Conservation (phyloP, 139 green algal genomes). For the Coelastrella sp. region DNA sequence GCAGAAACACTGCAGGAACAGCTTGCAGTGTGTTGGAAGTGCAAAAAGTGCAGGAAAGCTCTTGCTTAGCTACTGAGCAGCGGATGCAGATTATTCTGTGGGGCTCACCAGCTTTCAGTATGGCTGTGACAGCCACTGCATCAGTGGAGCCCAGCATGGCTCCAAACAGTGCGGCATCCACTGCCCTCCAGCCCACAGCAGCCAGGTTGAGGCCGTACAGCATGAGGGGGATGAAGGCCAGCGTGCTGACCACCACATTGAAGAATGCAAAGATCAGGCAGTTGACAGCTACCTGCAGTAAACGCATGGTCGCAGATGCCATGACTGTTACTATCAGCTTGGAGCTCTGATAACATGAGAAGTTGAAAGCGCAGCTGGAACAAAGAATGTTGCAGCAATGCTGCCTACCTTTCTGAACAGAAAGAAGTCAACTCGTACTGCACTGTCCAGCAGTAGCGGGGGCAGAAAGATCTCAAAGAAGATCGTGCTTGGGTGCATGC, state of each 20-base stretch:
- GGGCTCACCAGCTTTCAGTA: constrained; percentile 58
- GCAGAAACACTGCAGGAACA: too few relatives aligned
- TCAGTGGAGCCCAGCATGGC: constrained; percentile 74
- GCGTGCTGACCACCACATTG: constrained; percentile 60
- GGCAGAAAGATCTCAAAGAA: constrained; percentile 94
- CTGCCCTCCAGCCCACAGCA: constrained; percentile 61
- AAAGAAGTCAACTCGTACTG: constrained; percentile 87
- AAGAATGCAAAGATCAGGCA: constrained; percentile 69
- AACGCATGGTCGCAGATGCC: too few relatives aligned
- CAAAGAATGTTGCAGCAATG: background rate
- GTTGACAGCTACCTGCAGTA: constrained; percentile 44
- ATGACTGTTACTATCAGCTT: too few relatives aligned
- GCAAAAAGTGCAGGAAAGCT: too few relatives aligned
- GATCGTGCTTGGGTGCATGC: constrained; percentile 78
- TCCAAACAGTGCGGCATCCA: constrained; percentile 70
- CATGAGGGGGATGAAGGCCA: constrained; percentile 65
- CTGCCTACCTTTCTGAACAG: constrained; percentile 86
- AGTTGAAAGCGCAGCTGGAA: too few relatives aligned
- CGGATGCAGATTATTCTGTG: background rate
- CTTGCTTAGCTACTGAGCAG: too few relatives aligned
- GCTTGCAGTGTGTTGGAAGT: too few relatives aligned
- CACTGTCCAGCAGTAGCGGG: constrained; percentile 76
- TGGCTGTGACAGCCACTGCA: constrained; percentile 69
- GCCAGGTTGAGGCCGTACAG: constrained; percentile 61
- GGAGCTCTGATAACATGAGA: too few relatives aligned